A percentile compares a stretch with the other conserved stretches of the same genome.
These are phyloP conservation scores for Lipomyces mesembrius DNA, from an alignment of 805 yeast genomes.

Conservation along the genomic window DNA sequence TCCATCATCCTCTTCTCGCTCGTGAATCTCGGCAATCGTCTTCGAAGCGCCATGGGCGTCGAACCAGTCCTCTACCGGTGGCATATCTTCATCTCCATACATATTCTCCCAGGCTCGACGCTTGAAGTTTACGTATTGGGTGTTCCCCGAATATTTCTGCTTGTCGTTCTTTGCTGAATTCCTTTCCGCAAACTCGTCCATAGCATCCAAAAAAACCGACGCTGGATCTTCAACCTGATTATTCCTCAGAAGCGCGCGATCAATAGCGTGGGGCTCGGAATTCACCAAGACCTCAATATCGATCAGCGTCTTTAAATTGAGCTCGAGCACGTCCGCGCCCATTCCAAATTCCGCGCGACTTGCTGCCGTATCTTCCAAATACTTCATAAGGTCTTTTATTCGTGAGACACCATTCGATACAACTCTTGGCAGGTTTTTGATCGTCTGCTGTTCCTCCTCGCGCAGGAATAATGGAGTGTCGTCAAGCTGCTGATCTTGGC, in stretches of 20 bases:
- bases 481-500: constrained; percentile 5
- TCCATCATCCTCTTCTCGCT: constrained; percentile 22
- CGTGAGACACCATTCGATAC: background rate
- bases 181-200: background rate
- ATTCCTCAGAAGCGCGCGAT: background rate
- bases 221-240: constrained; percentile 17
- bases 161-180: constrained; percentile 7
- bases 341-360: constrained; percentile 7
- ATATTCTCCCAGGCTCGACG: constrained; percentile 23
- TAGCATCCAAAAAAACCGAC: background rate
- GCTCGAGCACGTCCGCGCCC: constrained; percentile 13
- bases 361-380: constrained; percentile 4
- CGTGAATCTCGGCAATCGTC: constrained; percentile 2
- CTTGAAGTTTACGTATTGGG: constrained; percentile 12
- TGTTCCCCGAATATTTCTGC: constrained; percentile 17
- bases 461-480: constrained; percentile 6
- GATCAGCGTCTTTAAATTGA: constrained; percentile 1
- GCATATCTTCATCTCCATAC: constrained; percentile 30
- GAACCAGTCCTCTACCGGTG: constrained; percentile 23
- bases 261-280: constrained; percentile 1
- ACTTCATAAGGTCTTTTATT: background rate
- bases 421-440: background rate
- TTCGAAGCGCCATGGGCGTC: constrained; percentile 12
- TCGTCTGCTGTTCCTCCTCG: background rate
- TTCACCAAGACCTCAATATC: constrained; percentile 5